Evolutionary conservation across 2,329 filamentous ascomycete species (phyloP), one percentile per base, ranked within the genome.

Genomic region (Aspergillus fischeri): DNA sequence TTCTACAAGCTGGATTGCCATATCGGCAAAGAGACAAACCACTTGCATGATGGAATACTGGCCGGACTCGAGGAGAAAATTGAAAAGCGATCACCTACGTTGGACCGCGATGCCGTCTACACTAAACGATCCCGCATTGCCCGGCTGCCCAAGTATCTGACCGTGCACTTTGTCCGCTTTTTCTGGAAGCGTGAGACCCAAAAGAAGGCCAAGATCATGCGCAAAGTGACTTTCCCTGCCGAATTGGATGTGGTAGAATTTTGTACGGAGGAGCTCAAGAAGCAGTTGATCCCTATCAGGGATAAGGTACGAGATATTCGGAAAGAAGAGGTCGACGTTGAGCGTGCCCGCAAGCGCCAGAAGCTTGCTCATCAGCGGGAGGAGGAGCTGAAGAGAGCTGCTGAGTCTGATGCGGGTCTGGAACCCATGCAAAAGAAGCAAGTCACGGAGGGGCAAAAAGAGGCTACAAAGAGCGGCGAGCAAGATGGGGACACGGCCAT

Each of bases 171-270:
- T 73, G 90, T 99, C 56, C 91, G 94, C 63, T 99, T 99, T 79
- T 97, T 93, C 80, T 99, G 94, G 94, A 93, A 96, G 71, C 86
- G 89, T 49, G 91, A 96, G 65, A 92, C 91, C 3, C 89, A 95
- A 75, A 97, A 97, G 81, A 99, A 99, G 82, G 92, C 93, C 64
- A 99, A 99, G 83, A 99, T 99, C 67, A 93, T 99, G 90, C 90
- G 92, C 72, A 99, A 97, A 78, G 94, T 99, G 56, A 93, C 91
- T 0, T 99, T 99, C 72, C 93, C 93, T 6, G 87, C 90, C 52
- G 94, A 99, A 75, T 80, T 99, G 35, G 94, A 99, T 69, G 86
- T 91, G 42, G 87, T 96, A 24, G 94, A 99, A 72, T 97, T 96
- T 76, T 99, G 94, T 75, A 93, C 92, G 11, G 92, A 97, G 27